Evolutionary conservation across 1,139 yeast species (phyloP).

Genomic region (Blastobotrys illinoisensis): DNA sequence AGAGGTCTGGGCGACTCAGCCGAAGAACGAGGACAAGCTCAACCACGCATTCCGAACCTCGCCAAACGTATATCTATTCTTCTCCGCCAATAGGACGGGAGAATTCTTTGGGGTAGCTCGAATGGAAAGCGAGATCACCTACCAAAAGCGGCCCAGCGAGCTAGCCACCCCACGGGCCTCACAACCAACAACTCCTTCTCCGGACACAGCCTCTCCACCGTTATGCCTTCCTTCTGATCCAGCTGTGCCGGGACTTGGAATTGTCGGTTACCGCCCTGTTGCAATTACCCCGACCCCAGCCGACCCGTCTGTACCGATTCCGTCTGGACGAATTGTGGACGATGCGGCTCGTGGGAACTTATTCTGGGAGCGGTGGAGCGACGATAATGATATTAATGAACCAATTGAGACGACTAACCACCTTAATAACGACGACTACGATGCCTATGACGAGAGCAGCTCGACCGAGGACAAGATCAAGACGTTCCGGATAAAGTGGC

Average conservation of each 20-base stretch:
- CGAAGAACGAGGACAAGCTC: constrained; percentile 34
- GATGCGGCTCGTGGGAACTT: constrained; percentile 36
- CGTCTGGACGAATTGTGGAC: constrained; percentile 37
- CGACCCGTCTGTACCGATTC: constrained; percentile 24
- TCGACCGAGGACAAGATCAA: constrained; percentile 32
- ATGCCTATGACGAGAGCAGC: background rate
- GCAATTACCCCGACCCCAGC: constrained; percentile 20
- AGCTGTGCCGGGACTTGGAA: background rate
- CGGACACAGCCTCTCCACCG: constrained; percentile 1
- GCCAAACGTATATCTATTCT: constrained; percentile 36
- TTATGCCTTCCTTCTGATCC: constrained; percentile 1
- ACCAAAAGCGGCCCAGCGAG: background rate
- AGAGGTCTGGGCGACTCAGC: constrained; percentile 38
- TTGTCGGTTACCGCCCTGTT: background rate
- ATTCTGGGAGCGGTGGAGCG: constrained; percentile 33
- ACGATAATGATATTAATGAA: constrained; percentile 13
- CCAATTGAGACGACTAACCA: background rate
- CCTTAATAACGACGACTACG: background rate
- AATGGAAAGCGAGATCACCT: constrained; percentile 26
- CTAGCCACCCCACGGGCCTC: background rate
- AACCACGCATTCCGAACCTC: constrained; percentile 33
- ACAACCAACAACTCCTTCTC: background rate
- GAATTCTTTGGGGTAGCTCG: constrained; percentile 39
- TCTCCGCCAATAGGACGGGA: constrained; percentile 38
- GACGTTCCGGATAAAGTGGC: constrained; percentile 36